Percentiles rank a stretch among this genome's conserved stretches.
phyloP scores from a whole-genome alignment of 2,329 filamentous ascomycete genomes.

The Calonectria henricotiae region DNA sequence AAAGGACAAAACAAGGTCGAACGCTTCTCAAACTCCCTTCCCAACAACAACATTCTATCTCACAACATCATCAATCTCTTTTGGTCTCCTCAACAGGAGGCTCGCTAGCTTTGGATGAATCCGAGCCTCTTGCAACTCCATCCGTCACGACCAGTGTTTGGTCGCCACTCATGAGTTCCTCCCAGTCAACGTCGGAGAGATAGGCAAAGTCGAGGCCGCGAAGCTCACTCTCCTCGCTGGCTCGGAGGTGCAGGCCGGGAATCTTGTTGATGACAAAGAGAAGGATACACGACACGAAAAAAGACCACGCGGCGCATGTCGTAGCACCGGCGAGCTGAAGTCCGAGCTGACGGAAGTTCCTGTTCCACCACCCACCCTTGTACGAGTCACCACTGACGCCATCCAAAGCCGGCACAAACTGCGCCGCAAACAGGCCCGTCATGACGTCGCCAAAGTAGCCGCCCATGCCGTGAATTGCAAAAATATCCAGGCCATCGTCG shows the following conservation, averaged over 20 bases:
- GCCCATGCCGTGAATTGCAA: slow-evolving; percentile 74
- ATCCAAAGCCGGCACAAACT: slow-evolving; percentile 67
- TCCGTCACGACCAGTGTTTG: slow-evolving; percentile 44
- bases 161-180: slow-evolving; percentile 44
- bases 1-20: too few species aligned
- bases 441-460: slow-evolving; percentile 72
- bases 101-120: slow-evolving; percentile 28
- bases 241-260: slow-evolving; percentile 71
- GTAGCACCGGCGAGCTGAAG: slow-evolving; percentile 72
- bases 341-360: slow-evolving; percentile 70
- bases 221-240: slow-evolving; percentile 70
- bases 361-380: slow-evolving; percentile 67
- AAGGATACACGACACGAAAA: slow-evolving; percentile 68
- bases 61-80: slow-evolving; percentile 27
- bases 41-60: neutral
- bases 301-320: slow-evolving; percentile 71
- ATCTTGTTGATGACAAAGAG: slow-evolving; percentile 73
- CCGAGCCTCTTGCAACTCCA: slow-evolving; percentile 34
- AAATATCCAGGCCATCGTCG: slow-evolving; percentile 74
- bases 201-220: slow-evolving; percentile 66
- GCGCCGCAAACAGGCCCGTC: slow-evolving; percentile 72
- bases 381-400: slow-evolving; percentile 63
- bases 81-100: slow-evolving; percentile 37
- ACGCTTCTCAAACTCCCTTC: too few species aligned
- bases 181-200: slow-evolving; percentile 52